Evolutionary conservation across 768 basidiomycete species (phyloP).

Genomic region (Tephrocybe rancida): DNA sequence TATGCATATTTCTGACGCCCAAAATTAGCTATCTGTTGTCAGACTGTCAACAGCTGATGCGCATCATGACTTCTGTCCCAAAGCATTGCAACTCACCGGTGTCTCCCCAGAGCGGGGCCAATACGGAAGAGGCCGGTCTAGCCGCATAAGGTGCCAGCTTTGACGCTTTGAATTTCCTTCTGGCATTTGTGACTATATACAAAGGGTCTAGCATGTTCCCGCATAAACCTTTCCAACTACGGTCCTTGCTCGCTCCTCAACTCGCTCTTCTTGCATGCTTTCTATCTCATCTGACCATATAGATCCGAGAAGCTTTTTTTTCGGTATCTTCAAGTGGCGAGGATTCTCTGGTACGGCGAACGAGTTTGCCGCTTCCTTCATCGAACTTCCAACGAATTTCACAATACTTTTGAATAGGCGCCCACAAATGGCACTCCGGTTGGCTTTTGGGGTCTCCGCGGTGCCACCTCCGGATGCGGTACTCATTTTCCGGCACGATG

Average conservation of each 20-base stretch:
- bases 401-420: not conserved
- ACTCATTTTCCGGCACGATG: constrained; percentile 6
- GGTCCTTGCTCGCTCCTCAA: not conserved
- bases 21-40: constrained; percentile 7
- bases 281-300: not conserved
- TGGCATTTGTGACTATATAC: constrained; percentile 5
- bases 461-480: not conserved
- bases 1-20: constrained; percentile 14
- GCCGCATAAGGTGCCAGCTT: constrained; percentile 1
- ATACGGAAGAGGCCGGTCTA: constrained; percentile 13
- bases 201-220: not conserved
- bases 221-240: not conserved
- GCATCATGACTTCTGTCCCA: constrained; percentile 13
- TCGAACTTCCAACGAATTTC: not conserved
- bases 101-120: constrained; percentile 8
- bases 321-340: not conserved
- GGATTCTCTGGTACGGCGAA: not conserved
- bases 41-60: constrained; percentile 11
- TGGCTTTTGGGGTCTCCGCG: not conserved
- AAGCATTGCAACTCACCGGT: constrained; percentile 5
- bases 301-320: not conserved
- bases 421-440: not conserved
- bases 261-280: constrained; percentile 1
- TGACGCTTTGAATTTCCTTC: not conserved
- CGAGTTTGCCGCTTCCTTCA: no score